Percentiles rank a stretch among this genome's conserved stretches.
These are phyloP conservation scores for Monosporascus sp. DNA, from an alignment of 2,329 filamentous ascomycete species.

Conservation along the genomic window DNA sequence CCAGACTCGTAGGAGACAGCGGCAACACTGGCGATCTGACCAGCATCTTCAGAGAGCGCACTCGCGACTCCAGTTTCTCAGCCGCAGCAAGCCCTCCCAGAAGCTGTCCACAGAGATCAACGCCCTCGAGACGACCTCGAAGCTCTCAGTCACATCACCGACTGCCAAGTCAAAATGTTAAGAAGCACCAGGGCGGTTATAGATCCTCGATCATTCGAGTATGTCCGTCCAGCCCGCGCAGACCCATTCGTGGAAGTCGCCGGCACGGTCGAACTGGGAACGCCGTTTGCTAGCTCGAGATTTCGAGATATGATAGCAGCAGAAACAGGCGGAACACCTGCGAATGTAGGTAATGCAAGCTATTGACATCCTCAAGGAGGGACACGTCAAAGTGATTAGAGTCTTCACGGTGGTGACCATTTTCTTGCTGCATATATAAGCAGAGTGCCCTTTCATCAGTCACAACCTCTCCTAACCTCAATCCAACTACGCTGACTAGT, in stretches of 20 bases:
- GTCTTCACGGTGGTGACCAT: slow-evolving; percentile 14
- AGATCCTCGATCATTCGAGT: not conserved
- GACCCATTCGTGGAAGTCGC: no score
- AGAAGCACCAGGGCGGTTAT: not conserved
- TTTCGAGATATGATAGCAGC: no score
- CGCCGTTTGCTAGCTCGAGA: no score
- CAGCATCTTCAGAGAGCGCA: not conserved
- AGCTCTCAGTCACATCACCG: not conserved
- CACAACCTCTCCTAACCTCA: no score
- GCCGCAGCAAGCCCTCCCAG: not conserved
- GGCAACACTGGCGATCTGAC: not conserved
- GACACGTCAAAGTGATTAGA: slow-evolving; percentile 14
- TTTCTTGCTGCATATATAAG: slow-evolving; percentile 14
- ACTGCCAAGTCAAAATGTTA: not conserved
- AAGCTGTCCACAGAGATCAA: not conserved
- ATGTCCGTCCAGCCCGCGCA: no score
- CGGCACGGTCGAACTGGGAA: no score
- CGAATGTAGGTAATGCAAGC: slow-evolving; percentile 1
- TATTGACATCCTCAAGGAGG: slow-evolving; percentile 14
- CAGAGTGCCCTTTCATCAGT: no score
- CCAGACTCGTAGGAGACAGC: not conserved
- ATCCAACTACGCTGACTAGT: no score
- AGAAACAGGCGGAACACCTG: no score
- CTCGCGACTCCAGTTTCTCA: not conserved
- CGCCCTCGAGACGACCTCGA: not conserved